Conservation (phyloP, 768 basidiomycete species). For the Termitomyces sp. region DNA sequence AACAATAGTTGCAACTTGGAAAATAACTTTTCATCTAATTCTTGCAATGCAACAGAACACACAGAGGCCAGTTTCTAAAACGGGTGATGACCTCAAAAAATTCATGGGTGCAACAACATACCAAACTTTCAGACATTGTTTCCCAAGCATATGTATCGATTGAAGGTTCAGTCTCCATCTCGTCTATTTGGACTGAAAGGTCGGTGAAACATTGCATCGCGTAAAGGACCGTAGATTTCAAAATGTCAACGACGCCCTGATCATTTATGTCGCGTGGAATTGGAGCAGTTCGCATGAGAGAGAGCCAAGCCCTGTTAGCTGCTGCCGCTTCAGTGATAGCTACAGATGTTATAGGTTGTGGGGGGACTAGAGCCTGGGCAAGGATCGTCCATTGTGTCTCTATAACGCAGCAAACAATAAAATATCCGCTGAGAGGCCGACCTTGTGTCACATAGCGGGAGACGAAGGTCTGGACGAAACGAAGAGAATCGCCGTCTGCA, state of each 20-base stretch:
- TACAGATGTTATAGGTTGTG: constrained; percentile 18
- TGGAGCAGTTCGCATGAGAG: constrained; percentile 52
- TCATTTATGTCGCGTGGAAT: constrained; percentile 33
- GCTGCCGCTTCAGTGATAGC: constrained; percentile 66
- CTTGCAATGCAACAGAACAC: constrained; percentile 66
- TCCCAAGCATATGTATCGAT: constrained; percentile 90
- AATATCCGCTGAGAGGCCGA: constrained; percentile 81
- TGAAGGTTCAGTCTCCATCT: constrained; percentile 74
- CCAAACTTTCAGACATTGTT: constrained; percentile 87
- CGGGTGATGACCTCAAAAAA: not conserved
- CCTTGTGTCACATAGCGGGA: constrained; percentile 71
- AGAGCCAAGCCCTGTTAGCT: constrained; percentile 76
- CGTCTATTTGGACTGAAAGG: constrained; percentile 72
- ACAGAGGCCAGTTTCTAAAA: constrained; percentile 79
- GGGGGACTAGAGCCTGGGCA: constrained; percentile 55
- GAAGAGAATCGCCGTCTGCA: constrained; percentile 40
- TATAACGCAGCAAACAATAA: constrained; percentile 83
- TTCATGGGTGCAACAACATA: constrained; percentile 25
- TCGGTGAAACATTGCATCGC: constrained; percentile 76
- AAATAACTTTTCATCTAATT: constrained; percentile 66
- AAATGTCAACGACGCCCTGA: constrained; percentile 27
- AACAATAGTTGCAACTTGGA: constrained; percentile 66
- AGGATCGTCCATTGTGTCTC: constrained; percentile 84
- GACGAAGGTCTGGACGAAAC: constrained; percentile 63
- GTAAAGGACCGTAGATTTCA: constrained; percentile 48